A percentile compares a stretch with the other conserved stretches of the same genome.
Evolutionary conservation across 176 grass and related monocot genomes (phyloP).

Genomic region (Bonia amplexicaulis): DNA sequence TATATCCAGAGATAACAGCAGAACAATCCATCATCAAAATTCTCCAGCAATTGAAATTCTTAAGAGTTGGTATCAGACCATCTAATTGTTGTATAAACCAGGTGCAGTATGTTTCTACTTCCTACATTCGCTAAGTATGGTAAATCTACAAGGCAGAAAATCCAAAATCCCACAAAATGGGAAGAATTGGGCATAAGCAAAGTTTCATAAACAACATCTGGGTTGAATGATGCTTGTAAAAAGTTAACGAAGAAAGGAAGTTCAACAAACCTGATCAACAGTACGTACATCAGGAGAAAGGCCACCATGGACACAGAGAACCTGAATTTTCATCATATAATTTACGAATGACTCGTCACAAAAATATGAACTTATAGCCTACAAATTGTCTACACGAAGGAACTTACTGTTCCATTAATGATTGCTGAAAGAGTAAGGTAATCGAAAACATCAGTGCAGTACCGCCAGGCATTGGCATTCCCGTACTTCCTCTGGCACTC

Average conservation of each 20-base stretch:
- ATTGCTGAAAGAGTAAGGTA: conserved; percentile 98
- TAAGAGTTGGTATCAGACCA: not conserved
- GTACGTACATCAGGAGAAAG: conserved; percentile 94
- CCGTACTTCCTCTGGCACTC: conserved; percentile 99
- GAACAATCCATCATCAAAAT: not conserved
- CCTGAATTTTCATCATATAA: conserved; percentile 52
- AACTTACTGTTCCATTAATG: conserved; percentile 91
- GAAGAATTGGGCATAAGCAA: not conserved
- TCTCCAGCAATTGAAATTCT: not conserved
- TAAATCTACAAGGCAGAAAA: not conserved
- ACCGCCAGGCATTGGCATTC: conserved; percentile 99
- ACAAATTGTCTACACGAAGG: not conserved
- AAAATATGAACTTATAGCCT: not conserved
- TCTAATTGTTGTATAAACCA: not conserved
- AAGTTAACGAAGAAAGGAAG: not conserved
- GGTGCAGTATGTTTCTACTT: not conserved
- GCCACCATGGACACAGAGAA: conserved; percentile 96
- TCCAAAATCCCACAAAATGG: not conserved
- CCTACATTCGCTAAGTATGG: not conserved
- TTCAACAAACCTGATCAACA: conserved; percentile 76
- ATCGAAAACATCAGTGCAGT: conserved; percentile 99
- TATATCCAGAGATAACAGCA: not conserved
- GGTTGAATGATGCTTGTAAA: not conserved
- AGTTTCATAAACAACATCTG: not conserved
- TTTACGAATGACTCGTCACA: conserved; percentile 9